Conservation (phyloP, 225 moss, liverwort and hornwort species). For the Anthoceros angustus region DNA sequence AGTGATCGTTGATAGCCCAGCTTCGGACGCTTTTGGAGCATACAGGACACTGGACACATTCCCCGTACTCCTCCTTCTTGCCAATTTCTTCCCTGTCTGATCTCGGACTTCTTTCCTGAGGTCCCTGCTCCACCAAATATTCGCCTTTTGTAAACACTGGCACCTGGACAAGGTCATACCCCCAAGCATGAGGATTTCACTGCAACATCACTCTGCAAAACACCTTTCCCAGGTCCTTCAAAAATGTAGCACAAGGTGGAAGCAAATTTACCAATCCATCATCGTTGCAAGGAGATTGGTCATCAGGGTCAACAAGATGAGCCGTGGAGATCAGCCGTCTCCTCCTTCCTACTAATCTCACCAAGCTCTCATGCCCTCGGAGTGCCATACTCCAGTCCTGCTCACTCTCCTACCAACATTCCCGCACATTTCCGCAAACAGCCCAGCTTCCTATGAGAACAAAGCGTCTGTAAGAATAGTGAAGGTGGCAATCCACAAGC, state of each 20-base stretch:
- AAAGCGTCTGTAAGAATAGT: too few species aligned
- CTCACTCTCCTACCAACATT: neutral
- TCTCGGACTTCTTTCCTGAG: neutral
- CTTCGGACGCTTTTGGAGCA: slow-evolving; percentile 57
- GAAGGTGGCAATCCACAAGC: too few species aligned
- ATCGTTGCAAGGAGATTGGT: neutral
- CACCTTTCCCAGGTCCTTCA: neutral
- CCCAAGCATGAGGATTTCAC: slow-evolving; percentile 12
- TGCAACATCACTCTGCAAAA: slow-evolving; percentile 5
- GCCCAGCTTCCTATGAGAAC: too few species aligned
- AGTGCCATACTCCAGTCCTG: neutral
- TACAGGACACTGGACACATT: slow-evolving; percentile 65
- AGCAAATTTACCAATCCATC: neutral
- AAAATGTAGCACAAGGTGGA: neutral
- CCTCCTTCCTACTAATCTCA: slow-evolving; percentile 78
- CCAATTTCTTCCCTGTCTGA: slow-evolving; percentile 17
- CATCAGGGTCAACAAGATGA: slow-evolving; percentile 12
- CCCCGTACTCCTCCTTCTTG: slow-evolving; percentile 20
- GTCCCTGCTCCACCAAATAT: neutral
- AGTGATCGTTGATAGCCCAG: slow-evolving; percentile 40
- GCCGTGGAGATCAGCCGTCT: slow-evolving; percentile 48
- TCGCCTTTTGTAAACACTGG: neutral
- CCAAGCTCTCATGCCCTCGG: slow-evolving; percentile 66
- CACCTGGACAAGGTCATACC: neutral
- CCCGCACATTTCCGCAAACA: neutral